Percentiles rank a stretch among this genome's conserved stretches.
Evolutionary conservation across 371 early-diverging fungal genomes (phyloP).

Genomic region (Lichtheimia corymbifera): DNA sequence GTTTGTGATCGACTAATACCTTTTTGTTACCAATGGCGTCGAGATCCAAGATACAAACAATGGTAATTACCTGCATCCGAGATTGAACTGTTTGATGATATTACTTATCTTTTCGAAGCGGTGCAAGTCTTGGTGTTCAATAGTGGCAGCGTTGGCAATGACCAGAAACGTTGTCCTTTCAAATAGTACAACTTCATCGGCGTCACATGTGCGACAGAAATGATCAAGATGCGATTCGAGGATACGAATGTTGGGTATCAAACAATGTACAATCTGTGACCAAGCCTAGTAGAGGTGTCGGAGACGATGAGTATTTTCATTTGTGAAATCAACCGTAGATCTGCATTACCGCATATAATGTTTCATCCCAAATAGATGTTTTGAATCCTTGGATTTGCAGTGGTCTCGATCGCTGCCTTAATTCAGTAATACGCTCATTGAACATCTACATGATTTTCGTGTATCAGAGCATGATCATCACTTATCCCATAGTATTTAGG

Average conservation of each 20-base stretch:
- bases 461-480: not conserved
- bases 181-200: constrained; percentile 92
- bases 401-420: constrained; percentile 73
- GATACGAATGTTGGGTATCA: constrained; percentile 89
- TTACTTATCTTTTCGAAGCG: constrained; percentile 93
- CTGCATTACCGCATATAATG: constrained; percentile 77
- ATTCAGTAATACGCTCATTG: constrained; percentile 66
- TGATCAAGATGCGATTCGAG: constrained; percentile 78
- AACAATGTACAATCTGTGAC: constrained; percentile 92
- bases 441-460: constrained; percentile 2
- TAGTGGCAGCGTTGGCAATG: constrained; percentile 76
- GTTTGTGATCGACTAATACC: constrained; percentile 65
- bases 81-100: constrained; percentile 92
- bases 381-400: constrained; percentile 75
- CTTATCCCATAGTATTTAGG: not conserved
- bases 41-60: constrained; percentile 1
- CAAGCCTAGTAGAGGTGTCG: constrained; percentile 72
- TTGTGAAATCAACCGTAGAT: too few species aligned
- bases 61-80: constrained; percentile 71
- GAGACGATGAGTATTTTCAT: not conserved
- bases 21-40: not conserved
- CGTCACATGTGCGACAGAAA: constrained; percentile 85
- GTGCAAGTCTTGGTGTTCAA: constrained; percentile 64
- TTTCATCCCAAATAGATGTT: constrained; percentile 97
- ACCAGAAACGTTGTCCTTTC: constrained; percentile 94